Evolutionary conservation across 306 rosid species (phyloP).

Genomic region (Inga leiocalycina): DNA sequence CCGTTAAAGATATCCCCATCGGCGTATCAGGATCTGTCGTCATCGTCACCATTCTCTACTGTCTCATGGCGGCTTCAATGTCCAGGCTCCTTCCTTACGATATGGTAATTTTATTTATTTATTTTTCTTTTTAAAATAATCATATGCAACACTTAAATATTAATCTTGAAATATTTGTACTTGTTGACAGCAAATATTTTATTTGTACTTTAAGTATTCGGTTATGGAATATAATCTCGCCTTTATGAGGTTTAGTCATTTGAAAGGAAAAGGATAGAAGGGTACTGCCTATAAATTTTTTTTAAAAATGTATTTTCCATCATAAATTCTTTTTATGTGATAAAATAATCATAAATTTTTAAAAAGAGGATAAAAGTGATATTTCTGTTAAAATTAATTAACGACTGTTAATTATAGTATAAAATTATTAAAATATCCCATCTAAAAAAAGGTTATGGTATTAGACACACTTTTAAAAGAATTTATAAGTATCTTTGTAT

Average conservation of each 20-base stretch:
- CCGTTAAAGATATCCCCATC: slow-evolving; percentile 81
- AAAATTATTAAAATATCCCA: fast-evolving
- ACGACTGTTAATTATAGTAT: fast-evolving
- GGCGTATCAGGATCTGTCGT: slow-evolving; percentile 87
- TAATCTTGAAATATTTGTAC: neutral
- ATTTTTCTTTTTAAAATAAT: neutral
- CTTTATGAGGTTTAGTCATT: neutral
- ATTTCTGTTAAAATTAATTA: too few species aligned
- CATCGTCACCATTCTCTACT: slow-evolving; percentile 74
- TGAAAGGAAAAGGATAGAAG: neutral
- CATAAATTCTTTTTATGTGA: too few species aligned
- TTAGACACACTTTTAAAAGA: too few species aligned
- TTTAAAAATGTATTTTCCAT: too few species aligned
- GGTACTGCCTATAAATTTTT: too few species aligned
- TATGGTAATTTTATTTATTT: slow-evolving; percentile 43
- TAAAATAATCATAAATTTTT: too few species aligned
- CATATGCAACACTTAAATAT: neutral
- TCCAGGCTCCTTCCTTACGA: slow-evolving; percentile 89
- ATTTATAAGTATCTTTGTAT: too few species aligned
- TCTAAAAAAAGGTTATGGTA: too few species aligned
- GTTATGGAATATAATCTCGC: neutral
- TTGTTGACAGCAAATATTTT: neutral
- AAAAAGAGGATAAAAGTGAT: too few species aligned
- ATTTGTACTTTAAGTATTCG: neutral
- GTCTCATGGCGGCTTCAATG: slow-evolving; percentile 95